phyloP scores from a whole-genome alignment of 305 asterid species.

The Fraxinus nigra region DNA sequence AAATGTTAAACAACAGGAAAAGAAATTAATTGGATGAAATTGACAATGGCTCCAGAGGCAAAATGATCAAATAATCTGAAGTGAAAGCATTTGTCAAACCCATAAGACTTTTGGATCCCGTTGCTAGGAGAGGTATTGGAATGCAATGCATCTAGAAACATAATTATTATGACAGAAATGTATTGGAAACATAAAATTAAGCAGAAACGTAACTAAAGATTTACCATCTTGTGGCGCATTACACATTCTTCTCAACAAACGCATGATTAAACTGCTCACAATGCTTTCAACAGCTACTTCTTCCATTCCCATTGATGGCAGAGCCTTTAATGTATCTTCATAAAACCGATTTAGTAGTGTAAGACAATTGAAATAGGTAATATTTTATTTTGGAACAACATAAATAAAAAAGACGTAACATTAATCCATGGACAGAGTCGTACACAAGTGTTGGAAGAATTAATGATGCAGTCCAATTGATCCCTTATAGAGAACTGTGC shows the following conservation, averaged over 20 bases:
- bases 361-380: slow-evolving; percentile 9
- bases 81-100: slow-evolving; percentile 12
- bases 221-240: slow-evolving; percentile 58
- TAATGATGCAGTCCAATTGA: slow-evolving; percentile 3
- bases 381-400: not conserved
- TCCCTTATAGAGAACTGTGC: slow-evolving; percentile 4
- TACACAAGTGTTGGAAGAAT: slow-evolving; percentile 9
- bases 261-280: slow-evolving; percentile 62
- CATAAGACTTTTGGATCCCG: not conserved
- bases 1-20: slow-evolving; percentile 15
- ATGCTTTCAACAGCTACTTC: slow-evolving; percentile 60
- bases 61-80: slow-evolving; percentile 3
- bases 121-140: not conserved
- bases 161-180: not conserved
- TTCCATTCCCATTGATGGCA: slow-evolving; percentile 39
- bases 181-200: not conserved
- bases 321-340: slow-evolving; percentile 65
- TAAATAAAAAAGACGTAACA: slow-evolving; percentile 8
- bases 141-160: not conserved
- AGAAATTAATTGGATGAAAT: slow-evolving; percentile 11
- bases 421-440: not conserved
- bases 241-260: slow-evolving; percentile 73
- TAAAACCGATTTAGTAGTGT: slow-evolving; percentile 17
- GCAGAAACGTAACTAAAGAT: slow-evolving; percentile 18
- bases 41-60: slow-evolving; percentile 7